Evolutionary conservation across 257 asterid genomes (phyloP), one percentile per base, ranked within the genome.

Genomic region (Rehmannia glutinosa): DNA sequence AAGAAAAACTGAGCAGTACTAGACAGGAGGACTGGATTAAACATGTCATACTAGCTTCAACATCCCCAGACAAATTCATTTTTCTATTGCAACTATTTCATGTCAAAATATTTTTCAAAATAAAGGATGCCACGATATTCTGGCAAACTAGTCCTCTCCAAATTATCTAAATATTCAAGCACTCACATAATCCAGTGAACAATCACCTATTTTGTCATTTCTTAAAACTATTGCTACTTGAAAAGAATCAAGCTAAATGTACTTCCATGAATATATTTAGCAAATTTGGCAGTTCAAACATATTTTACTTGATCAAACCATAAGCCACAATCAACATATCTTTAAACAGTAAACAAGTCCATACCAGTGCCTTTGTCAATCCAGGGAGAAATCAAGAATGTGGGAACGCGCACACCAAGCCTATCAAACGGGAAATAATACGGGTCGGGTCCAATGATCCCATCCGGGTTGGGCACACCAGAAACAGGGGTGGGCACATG

Each of bases 341-440:
- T 19, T 43, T n/a, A 56, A 60, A 35, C 74, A 57, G 56, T 56
- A 30, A 42, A 64, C 45, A 20, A 59, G 13, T 15, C 41, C 84
- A 81, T 66, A 87, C 95, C 90, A 10, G 86, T 82, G 74, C 92
- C 96, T 80, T 85, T 83, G 82, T 83, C 82, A 84, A 88, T 85
- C 96, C 92, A 88, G 33, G 96, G 92, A 54, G 96, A 88, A 11
- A 83, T 85, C 96, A 88, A 81, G 49, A 88, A 75, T 1, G 92
- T 85, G 0, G 96, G 96, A 16, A 88, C 88, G 8, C 92, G 88
- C 65, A 88, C 96, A 10, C 92, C 96, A 19, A 88, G 96, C 65
- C 96, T 41, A 64, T 88, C 90, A 36, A 88, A 88, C 72, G 80
- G 75, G 24, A 88, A 88, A 87, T 76, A 85, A 76, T 52, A 75